These are phyloP conservation scores for Zanthoxylum bungeanum DNA, from an alignment of 345 rosid genomes.

Conservation along the genomic window DNA sequence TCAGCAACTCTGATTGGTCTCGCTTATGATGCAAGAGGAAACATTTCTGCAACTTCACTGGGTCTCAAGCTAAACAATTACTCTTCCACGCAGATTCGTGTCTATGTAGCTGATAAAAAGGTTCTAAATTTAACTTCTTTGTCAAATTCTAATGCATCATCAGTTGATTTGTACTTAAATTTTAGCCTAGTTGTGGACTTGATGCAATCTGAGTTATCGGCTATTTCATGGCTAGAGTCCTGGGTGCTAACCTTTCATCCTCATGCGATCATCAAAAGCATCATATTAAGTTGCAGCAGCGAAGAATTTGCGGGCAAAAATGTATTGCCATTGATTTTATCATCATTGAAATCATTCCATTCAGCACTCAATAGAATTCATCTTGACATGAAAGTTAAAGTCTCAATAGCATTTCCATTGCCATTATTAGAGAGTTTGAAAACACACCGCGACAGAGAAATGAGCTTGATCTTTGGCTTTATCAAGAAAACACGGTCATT, in stretches of 20 bases:
- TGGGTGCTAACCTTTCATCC: slow-evolving; percentile 16
- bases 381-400: slow-evolving; percentile 18
- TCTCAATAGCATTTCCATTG: slow-evolving; percentile 38
- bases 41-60: slow-evolving; percentile 1
- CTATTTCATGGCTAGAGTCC: slow-evolving; percentile 16
- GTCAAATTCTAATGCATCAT: slow-evolving; percentile 12
- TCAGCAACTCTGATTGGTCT: slow-evolving; percentile 41
- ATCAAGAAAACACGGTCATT: slow-evolving; percentile 25
- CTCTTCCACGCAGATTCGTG: slow-evolving; percentile 19
- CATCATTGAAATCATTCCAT: slow-evolving; percentile 28
- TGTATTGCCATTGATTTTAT: slow-evolving; percentile 28
- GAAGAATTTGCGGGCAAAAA: too few species aligned
- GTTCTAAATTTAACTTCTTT: slow-evolving; percentile 13
- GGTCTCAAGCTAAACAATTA: slow-evolving; percentile 23
- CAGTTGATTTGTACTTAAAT: slow-evolving; percentile 35
- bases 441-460: slow-evolving; percentile 14
- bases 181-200: slow-evolving; percentile 23
- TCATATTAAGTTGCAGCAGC: slow-evolving; percentile 13
- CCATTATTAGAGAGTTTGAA: slow-evolving; percentile 35
- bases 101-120: slow-evolving; percentile 17
- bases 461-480: slow-evolving; percentile 23
- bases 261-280: too few species aligned
- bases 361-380: slow-evolving; percentile 15
- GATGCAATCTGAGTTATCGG: slow-evolving; percentile 16
- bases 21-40: slow-evolving; percentile 19